phyloP scores from a whole-genome alignment of 2,329 filamentous ascomycete species.

The Balansia obtecta region DNA sequence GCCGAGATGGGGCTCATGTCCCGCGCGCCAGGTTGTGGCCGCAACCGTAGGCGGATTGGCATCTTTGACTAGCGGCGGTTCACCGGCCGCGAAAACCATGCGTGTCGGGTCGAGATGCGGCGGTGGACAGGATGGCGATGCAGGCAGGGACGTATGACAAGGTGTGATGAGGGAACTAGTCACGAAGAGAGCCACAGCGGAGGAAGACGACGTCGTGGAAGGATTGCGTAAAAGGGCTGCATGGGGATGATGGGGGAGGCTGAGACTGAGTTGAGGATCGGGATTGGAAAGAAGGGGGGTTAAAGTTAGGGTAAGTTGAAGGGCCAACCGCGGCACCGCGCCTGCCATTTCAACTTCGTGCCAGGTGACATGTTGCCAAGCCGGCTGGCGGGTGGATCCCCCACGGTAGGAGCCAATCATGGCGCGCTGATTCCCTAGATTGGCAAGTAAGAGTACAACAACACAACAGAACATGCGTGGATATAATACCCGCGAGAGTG shows the following conservation, averaged over 20 bases:
- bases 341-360: neutral
- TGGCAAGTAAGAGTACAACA: neutral
- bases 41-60: slow-evolving; percentile 25
- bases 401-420: neutral
- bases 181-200: neutral
- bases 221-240: too few species aligned
- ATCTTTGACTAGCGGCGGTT: slow-evolving; percentile 12
- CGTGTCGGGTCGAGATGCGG: neutral
- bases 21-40: slow-evolving; percentile 17
- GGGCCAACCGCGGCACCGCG: too few species aligned
- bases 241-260: neutral
- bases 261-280: neutral
- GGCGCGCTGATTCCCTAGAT: neutral
- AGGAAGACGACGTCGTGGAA: too few species aligned
- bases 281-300: too few species aligned
- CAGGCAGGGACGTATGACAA: neutral
- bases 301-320: neutral
- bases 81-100: neutral
- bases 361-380: too few species aligned
- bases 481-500: too few species aligned
- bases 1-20: slow-evolving; percentile 24
- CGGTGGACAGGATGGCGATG: neutral
- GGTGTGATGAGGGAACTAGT: too few species aligned
- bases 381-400: too few species aligned
- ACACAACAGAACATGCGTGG: neutral